Base-by-base conservation (phyloP, 441 rosid species). In the Sinapis alba region DNA sequence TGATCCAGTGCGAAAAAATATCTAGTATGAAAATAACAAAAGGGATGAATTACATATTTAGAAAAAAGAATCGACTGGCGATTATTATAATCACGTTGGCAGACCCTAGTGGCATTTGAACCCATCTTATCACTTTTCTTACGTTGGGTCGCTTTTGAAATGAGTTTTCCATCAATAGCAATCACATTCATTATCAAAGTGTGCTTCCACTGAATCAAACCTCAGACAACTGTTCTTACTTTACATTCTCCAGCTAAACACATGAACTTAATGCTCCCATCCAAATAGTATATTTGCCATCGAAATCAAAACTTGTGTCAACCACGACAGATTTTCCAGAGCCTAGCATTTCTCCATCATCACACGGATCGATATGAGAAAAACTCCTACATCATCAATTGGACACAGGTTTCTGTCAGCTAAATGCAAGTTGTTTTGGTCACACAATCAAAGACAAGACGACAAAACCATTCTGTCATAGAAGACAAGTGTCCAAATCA, bases 401-500 rank as follows among this genome's bases (percentile, higher is more conserved):
- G 26, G 15, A 36, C 1, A 26, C 20, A 38, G 11, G 30, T n/a
- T 34, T 21, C 34, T 21, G 5, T 36, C 50, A 56, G 64, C 30
- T 13, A 51, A 67, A 11, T 51, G 23, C 38, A 16, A 26, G 41
- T 47, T 27, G 20, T 6, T 8, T 13, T 50, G 19, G 47, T 32
- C 54, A 12, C 4, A 50, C 0, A 67, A 9, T 54, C 53, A 54
- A 5, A 65, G 71, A 30, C 19, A 19, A 26, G 24, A 67, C 8
- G 69, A 9, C 63, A 51, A 7, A 7, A 30, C 8, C 38, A 53
- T 18, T 67, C 62, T 18, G 47, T 68, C 47, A 75, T 38, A 62
- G 10, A 68, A 36, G 19, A 62, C 18, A 68, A 8, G 63, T 20
- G 15, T 58, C 76, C 20, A 77, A 23, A 26, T 65, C 72, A 50